Percentiles rank a stretch among this genome's conserved stretches.
Evolutionary conservation across 1,139 yeast genomes (phyloP).

Genomic region (Pneumocystis oryctolagi): DNA sequence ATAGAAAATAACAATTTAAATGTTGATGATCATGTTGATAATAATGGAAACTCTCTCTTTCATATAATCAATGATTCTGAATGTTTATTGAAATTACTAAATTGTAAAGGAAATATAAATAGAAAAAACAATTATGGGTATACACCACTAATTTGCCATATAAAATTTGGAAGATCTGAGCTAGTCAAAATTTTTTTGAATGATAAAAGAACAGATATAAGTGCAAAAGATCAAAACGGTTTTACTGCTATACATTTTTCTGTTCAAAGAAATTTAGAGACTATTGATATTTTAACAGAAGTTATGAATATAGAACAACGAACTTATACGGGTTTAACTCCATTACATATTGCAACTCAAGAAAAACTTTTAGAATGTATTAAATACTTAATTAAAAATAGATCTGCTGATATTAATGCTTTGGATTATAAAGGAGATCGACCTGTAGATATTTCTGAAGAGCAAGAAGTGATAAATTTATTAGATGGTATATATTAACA

Average conservation of each 20-base stretch:
- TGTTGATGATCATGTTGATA: constrained; percentile 46
- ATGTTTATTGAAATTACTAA: constrained; percentile 31
- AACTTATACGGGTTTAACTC: constrained; percentile 24
- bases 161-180: constrained; percentile 52
- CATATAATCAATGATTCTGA: constrained; percentile 44
- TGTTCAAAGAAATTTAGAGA: constrained; percentile 5
- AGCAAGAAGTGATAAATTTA: constrained; percentile 31
- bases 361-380: constrained; percentile 1
- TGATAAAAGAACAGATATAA: constrained; percentile 21
- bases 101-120: constrained; percentile 38
- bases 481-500: constrained; percentile 29
- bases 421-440: neutral
- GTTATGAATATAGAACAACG: constrained; percentile 17
- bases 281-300: constrained; percentile 6
- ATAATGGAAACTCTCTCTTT: constrained; percentile 56
- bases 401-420: neutral
- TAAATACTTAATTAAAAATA: neutral
- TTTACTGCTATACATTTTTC: constrained; percentile 13
- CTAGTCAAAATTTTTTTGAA: constrained; percentile 33
- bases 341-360: constrained; percentile 10
- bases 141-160: constrained; percentile 57
- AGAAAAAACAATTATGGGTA: constrained; percentile 42
- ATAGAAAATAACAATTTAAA: constrained; percentile 7
- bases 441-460: constrained; percentile 37
- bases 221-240: constrained; percentile 15